Evolutionary conservation across 177 flowering plant species (phyloP), one percentile per base, ranked within the genome.

Genomic region (Telopea speciosissima): DNA sequence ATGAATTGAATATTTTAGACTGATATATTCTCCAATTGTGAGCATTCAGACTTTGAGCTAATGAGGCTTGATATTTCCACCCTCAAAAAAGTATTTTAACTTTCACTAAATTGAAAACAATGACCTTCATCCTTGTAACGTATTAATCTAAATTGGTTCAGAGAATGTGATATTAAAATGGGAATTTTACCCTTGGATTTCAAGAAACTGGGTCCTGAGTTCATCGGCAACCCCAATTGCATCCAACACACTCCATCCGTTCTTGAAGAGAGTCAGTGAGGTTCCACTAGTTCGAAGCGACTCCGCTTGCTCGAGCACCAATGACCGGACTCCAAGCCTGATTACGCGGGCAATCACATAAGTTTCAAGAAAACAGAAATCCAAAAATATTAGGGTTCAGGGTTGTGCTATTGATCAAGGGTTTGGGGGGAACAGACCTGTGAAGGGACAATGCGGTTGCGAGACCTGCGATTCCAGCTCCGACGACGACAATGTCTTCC

Each of bases 181-280:
- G 26, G 63, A 75, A 16, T 72, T n/a, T 44, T 85, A 92, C 99
- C 97, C 97, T 87, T 89, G 81, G 76, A 94, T 84, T 78, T 89
- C 90, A 72, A 85, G 77, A 76, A 92, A 94, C 54, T 94, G 95
- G 71, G 60, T 69, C 73, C 99, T 78, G n/a, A 94, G 91, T 33
- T 84, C 78, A 72, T 78, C 74, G 33, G 88, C 97, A 60, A 94
- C 96, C 19, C 97, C 95, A 52, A 92, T 77, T 17, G 82, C 87
- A 80, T 90, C 99, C 77, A 94, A 74, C 1, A 87, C 97, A 24
- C 84, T 77, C 99, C 99, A 94, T 0, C 97, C 99, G 76, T 92
- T 94, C 81, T 92, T 92, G 82, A 89, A 92, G 24, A 92, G 89
- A 16, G 97, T 92, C 44, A 94, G 78, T 6, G 99, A 94, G 19